phyloP scores from a whole-genome alignment of 805 yeast species.

The Candida anglica region DNA sequence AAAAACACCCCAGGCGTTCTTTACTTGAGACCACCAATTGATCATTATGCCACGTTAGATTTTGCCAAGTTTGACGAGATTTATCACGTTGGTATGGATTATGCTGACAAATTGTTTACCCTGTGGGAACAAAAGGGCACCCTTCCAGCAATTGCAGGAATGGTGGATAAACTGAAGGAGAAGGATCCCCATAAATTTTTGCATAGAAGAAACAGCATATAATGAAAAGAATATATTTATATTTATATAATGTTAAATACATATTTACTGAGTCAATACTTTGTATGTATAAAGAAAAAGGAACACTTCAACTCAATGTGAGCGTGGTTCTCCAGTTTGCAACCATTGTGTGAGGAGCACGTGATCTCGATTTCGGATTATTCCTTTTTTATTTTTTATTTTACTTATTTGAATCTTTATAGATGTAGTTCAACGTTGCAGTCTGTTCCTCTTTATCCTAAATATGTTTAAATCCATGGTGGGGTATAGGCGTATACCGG shows the following conservation, averaged over 20 bases:
- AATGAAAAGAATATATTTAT: slow-evolving; percentile 3
- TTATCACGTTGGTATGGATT: slow-evolving; percentile 71
- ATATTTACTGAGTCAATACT: neutral
- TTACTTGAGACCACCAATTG: slow-evolving; percentile 92
- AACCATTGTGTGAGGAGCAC: too few species aligned
- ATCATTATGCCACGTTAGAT: slow-evolving; percentile 85
- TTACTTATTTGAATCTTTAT: too few species aligned
- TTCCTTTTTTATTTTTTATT: too few species aligned
- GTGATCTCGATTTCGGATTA: too few species aligned
- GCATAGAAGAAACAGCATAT: slow-evolving; percentile 65
- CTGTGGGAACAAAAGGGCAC: slow-evolving; percentile 49
- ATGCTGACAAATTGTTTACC: slow-evolving; percentile 58
- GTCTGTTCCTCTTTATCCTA: too few species aligned
- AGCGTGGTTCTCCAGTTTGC: too few species aligned
- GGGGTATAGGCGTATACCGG: too few species aligned
- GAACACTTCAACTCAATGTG: neutral
- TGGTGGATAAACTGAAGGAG: slow-evolving; percentile 18
- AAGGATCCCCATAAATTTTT: slow-evolving; percentile 16
- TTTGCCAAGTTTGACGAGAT: slow-evolving; percentile 91
- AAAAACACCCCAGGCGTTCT: slow-evolving; percentile 80
- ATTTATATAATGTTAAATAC: neutral
- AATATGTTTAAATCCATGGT: too few species aligned
- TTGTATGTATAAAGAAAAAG: neutral
- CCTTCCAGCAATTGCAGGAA: slow-evolving; percentile 63
- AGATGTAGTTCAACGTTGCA: too few species aligned